Evolutionary conservation across 1,284 basidiomycete species (phyloP).

Genomic region (Paramarasmius palmivorus): DNA sequence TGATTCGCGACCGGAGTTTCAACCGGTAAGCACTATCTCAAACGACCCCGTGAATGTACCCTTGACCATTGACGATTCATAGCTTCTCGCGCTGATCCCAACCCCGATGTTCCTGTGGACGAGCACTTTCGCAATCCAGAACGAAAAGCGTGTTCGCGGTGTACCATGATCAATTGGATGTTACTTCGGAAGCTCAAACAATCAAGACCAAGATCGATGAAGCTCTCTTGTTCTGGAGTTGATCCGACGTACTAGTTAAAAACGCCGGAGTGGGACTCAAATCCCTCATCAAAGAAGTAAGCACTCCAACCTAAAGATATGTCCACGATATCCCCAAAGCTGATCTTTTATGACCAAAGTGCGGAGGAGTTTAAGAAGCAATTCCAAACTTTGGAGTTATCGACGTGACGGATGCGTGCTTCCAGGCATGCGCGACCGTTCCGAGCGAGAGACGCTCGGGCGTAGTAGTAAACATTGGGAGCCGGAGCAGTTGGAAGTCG

Average conservation of each 20-base stretch:
- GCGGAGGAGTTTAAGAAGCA: constrained; percentile 35
- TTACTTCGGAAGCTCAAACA: constrained; percentile 36
- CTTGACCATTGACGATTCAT: constrained; percentile 2
- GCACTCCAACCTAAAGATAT: constrained; percentile 16
- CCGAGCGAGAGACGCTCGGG: constrained; percentile 39
- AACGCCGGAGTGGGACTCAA: constrained; percentile 46
- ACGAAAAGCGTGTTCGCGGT: constrained; percentile 70
- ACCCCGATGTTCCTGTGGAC: constrained; percentile 35
- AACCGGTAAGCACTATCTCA: constrained; percentile 68
- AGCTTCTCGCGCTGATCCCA: constrained; percentile 50
- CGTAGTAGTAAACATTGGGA: constrained; percentile 48
- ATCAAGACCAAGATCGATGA: constrained; percentile 37
- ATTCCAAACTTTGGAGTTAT: constrained; percentile 49
- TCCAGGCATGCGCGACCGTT: constrained; percentile 45
- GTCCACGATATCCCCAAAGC: background rate
- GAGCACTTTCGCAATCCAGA: constrained; percentile 51
- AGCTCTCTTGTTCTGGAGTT: constrained; percentile 45
- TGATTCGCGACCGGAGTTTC: constrained; percentile 49
- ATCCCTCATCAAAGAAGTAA: constrained; percentile 45
- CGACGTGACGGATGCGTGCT: constrained; percentile 49
- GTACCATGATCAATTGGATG: constrained; percentile 56
- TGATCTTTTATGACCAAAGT: constrained; percentile 19
- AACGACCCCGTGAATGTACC: background rate
- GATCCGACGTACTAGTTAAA: constrained; percentile 55
- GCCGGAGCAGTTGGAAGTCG: constrained; percentile 53